Evolutionary conservation across 352 stramenopile species (phyloP).

Genomic region (Ophiocytium majus): DNA sequence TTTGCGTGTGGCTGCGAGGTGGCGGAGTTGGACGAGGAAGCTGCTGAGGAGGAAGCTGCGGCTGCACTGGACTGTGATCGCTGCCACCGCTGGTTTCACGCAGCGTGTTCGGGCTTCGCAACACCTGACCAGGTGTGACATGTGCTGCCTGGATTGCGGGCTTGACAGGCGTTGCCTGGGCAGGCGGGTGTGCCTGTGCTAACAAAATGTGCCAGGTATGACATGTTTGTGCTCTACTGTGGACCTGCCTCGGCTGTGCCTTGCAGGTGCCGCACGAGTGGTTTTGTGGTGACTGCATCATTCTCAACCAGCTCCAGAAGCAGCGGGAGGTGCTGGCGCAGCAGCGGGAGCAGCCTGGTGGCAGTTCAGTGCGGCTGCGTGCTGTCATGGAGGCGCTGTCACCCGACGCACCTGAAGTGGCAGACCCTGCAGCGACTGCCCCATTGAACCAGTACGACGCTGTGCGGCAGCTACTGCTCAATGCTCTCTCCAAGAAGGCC

Average conservation of each 20-base stretch:
- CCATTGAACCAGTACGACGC: constrained; percentile 24
- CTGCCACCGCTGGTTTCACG: constrained; percentile 51
- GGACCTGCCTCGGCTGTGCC: not conserved
- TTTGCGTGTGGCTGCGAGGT: constrained; percentile 15
- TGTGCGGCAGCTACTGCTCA: constrained; percentile 42
- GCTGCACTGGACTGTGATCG: constrained; percentile 43
- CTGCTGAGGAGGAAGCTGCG: not conserved
- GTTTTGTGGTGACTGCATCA: constrained; percentile 47
- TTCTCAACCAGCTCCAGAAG: constrained; percentile 28
- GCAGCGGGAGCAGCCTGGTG: not conserved
- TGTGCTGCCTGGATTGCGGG: too few species aligned
- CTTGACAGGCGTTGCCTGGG: too few species aligned
- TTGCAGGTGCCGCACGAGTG: constrained; percentile 26
- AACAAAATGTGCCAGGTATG: not conserved
- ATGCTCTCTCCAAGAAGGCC: constrained; percentile 20
- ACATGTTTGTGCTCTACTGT: not conserved
- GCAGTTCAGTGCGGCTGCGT: not conserved
- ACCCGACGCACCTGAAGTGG: not conserved
- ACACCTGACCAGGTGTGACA: constrained; percentile 23
- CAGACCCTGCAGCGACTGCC: not conserved
- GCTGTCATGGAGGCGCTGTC: not conserved
- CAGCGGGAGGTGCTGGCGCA: constrained; percentile 34
- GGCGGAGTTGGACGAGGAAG: too few species aligned
- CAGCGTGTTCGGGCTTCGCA: constrained; percentile 25
- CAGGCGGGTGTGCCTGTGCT: constrained; percentile 11